Conservation (phyloP, 306 rosid genomes). For the Begonia masoniana region DNA sequence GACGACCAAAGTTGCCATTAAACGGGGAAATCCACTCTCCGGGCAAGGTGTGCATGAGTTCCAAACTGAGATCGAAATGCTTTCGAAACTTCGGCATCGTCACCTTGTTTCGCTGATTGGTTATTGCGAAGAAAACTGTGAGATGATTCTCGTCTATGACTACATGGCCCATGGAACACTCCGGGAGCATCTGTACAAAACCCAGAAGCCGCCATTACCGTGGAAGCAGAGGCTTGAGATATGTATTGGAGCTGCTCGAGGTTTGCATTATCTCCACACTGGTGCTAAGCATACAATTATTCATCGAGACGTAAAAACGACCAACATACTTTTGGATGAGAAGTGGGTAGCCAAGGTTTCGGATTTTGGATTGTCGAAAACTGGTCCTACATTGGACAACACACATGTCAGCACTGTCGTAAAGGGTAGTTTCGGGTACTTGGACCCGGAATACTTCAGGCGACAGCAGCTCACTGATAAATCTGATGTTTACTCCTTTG, state of each 20-base stretch:
- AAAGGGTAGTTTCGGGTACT: constrained; percentile 18
- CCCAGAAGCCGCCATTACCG: constrained; percentile 85
- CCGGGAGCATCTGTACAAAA: constrained; percentile 88
- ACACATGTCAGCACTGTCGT: constrained; percentile 20
- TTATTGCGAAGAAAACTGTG: constrained; percentile 81
- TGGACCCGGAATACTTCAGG: constrained; percentile 15
- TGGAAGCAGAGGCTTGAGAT: constrained; percentile 8
- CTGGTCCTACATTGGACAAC: constrained; percentile 4
- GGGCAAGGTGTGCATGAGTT: constrained; percentile 93
- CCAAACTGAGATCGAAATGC: constrained; percentile 97
- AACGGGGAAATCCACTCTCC: constrained; percentile 84
- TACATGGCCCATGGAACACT: constrained; percentile 85
- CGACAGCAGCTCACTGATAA: constrained; percentile 12
- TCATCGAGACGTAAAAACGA: constrained; percentile 89
- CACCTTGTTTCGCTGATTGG: constrained; percentile 91
- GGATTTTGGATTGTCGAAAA: constrained; percentile 54
- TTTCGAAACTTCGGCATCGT: constrained; percentile 88
- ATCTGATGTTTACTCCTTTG: constrained; percentile 20
- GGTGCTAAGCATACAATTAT: constrained; percentile 92
- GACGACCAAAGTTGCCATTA: constrained; percentile 67
- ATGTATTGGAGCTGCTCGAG: constrained; percentile 4
- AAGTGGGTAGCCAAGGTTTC: constrained; percentile 97
- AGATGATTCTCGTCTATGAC: constrained; percentile 92
- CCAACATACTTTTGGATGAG: constrained; percentile 85
- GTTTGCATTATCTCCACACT: constrained; percentile 31